phyloP scores from a whole-genome alignment of 257 asterid genomes.

The Solanum gracilifrons region DNA sequence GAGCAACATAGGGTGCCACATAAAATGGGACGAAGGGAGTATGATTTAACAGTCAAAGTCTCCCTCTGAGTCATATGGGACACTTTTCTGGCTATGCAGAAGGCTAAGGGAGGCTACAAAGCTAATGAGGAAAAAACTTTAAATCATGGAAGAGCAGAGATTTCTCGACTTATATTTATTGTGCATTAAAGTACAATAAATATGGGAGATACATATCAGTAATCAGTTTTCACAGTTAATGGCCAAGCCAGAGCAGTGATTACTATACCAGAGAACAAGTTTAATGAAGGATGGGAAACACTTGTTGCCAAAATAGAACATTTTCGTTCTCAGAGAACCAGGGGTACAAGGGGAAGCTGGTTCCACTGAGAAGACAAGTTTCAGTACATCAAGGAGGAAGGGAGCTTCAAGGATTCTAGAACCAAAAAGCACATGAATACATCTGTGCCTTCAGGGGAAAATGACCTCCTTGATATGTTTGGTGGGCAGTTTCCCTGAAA shows the following conservation, averaged over 20 bases:
- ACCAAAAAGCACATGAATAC: neutral
- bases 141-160: neutral
- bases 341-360: neutral
- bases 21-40: neutral
- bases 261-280: neutral
- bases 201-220: neutral
- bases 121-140: neutral
- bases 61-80: neutral
- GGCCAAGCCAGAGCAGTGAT: neutral
- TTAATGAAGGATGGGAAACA: neutral
- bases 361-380: neutral
- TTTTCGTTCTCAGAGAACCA: neutral
- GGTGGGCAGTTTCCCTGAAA: neutral
- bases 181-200: neutral
- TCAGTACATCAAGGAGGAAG: neutral
- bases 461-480: neutral
- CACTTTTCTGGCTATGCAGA: neutral
- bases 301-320: neutral
- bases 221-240: neutral
- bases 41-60: neutral
- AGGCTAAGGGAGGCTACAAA: neutral
- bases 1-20: neutral
- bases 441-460: neutral
- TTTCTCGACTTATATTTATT: neutral
- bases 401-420: neutral